A percentile compares a stretch with the other conserved stretches of the same genome.
phyloP scores from a whole-genome alignment of 768 basidiomycete species.

The Leccinellum albellum region DNA sequence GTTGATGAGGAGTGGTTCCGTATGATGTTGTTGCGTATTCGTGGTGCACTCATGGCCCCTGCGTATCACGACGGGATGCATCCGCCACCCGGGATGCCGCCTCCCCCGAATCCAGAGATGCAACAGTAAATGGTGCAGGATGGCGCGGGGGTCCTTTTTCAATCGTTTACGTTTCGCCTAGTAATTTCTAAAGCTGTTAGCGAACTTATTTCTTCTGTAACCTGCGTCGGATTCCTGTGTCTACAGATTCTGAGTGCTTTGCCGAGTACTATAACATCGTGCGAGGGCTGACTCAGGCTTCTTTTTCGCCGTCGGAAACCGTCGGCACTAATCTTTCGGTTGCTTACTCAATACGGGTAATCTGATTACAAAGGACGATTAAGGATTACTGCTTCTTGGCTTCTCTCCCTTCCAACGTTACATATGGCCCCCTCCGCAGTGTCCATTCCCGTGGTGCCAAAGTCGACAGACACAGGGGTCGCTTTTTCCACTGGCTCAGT shows the following conservation, averaged over 20 bases:
- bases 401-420: not conserved
- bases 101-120: constrained; percentile 33
- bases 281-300: too few relatives aligned
- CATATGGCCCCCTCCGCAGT: constrained; percentile 57
- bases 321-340: too few relatives aligned
- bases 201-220: constrained; percentile 9
- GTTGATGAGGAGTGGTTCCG: constrained; percentile 82
- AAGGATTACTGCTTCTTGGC: not conserved
- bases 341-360: constrained; percentile 20
- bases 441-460: constrained; percentile 13
- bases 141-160: not conserved
- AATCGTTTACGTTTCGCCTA: not conserved
- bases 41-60: constrained; percentile 62
- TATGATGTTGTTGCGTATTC: constrained; percentile 80
- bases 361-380: constrained; percentile 21
- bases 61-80: constrained; percentile 37
- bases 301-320: not conserved
- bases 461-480: constrained; percentile 23
- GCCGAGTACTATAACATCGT: too few relatives aligned
- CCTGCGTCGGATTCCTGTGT: not conserved
- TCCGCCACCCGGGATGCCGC: constrained; percentile 35
- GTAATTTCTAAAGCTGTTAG: not conserved
- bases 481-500: constrained; percentile 41
- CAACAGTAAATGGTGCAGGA: constrained; percentile 17
- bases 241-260: not conserved